Evolutionary conservation across 2,329 filamentous ascomycete genomes (phyloP), one percentile per base, ranked within the genome.

Genomic region (Stemphylium lycopersici): DNA sequence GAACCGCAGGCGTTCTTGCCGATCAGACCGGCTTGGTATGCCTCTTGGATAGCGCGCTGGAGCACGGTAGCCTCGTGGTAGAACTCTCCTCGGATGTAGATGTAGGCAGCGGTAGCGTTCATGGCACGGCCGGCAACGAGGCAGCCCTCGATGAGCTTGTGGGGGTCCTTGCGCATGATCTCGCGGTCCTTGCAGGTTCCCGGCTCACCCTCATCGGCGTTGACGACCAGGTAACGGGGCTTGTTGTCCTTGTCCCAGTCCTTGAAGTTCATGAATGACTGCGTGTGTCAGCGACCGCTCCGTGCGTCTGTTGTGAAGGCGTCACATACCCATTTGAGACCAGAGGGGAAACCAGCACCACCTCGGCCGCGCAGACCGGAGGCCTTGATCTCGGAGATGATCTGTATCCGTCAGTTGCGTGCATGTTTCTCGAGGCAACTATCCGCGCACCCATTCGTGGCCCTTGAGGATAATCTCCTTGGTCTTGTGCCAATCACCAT

Each of bases 231-330:
- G 75, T 99, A 99, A 72, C 95, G 88, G 63, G 95, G 95, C 80
- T 96, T 96, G 69, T 79, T 89, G 77, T 98, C 95, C 81, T 99
- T 96, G 72, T 99, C 93, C 95, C 95, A 99, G 71, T 92, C 95
- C 81, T 97, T 97, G 84, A 93, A 93, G 84, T 99, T 99, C 95
- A 99, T 99, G 80, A 99, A 99, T 44, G 93, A 97, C 92, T 96
- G 72, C 37, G 29, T 41, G 60, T 61, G 71, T 69, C 55, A 69
- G 65, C 53, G 58, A 18, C 12, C 13, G 32, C 15, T 16, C 16
- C 22, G 33, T 32, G n/a, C 31, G 16, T 13, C 13, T 40, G 42
- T 43, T 32, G 46, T n/a, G 38, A 32, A 52, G n/a, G 46, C 34
- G 38, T 24, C 46, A 52, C 67, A 68, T 87, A 96, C 92, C 90